These are phyloP conservation scores for Comarum palustre DNA, from an alignment of 306 rosid species.

Conservation along the genomic window DNA sequence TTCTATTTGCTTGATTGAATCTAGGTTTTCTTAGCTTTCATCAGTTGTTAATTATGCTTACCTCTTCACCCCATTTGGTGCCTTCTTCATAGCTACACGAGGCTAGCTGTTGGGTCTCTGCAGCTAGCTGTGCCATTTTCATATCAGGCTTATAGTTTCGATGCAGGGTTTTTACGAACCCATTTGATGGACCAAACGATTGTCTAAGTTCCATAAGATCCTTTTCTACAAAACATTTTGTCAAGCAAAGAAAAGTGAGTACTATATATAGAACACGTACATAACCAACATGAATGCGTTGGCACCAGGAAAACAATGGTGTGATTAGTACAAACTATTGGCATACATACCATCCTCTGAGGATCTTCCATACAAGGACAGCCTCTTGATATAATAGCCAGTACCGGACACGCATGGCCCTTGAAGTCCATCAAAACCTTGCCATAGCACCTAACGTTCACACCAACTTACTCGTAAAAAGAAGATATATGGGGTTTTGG, in stretches of 20 bases:
- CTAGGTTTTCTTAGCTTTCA: not conserved
- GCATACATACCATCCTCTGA: slow-evolving; percentile 31
- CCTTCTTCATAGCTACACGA: slow-evolving; percentile 51
- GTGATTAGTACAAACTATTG: not conserved
- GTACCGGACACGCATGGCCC: slow-evolving; percentile 66
- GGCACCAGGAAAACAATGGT: too few species aligned
- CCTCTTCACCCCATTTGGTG: slow-evolving; percentile 70
- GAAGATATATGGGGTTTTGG: not conserved
- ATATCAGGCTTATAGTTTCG: slow-evolving; percentile 23
- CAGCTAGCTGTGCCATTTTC: slow-evolving; percentile 17
- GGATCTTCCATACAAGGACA: slow-evolving; percentile 35
- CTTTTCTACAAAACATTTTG: slow-evolving; percentile 24
- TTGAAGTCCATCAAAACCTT: slow-evolving; percentile 53
- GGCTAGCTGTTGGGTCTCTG: slow-evolving; percentile 45
- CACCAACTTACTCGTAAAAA: not conserved
- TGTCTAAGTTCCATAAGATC: slow-evolving; percentile 36
- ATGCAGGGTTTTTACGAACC: slow-evolving; percentile 45
- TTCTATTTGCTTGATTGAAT: not conserved
- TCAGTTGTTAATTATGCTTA: not conserved
- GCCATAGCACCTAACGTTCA: slow-evolving; percentile 37
- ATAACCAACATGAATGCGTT: not conserved
- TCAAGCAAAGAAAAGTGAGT: not conserved
- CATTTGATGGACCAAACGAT: slow-evolving; percentile 52
- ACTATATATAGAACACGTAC: not conserved
- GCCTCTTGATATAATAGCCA: slow-evolving; percentile 53